A percentile compares a stretch with the other conserved stretches of the same genome.
phyloP scores from a whole-genome alignment of 495 filamentous ascomycete genomes.

The Corynascus novoguineensis region DNA sequence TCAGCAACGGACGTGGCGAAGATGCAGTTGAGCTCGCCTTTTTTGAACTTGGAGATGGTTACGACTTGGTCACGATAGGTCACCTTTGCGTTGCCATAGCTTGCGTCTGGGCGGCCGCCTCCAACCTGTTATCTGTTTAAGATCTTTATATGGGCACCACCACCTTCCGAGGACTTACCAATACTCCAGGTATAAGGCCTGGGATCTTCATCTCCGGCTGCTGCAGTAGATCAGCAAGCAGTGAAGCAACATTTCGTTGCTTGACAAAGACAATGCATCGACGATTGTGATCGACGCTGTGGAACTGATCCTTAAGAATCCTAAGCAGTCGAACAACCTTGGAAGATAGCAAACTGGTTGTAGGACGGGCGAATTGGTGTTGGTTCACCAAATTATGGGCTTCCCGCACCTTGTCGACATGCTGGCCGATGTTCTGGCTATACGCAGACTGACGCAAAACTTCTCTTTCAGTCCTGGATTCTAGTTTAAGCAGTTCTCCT shows the following conservation, averaged over 20 bases:
- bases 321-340: slow-evolving; percentile 64
- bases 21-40: slow-evolving; percentile 78
- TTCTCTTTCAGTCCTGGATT: slow-evolving; percentile 49
- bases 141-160: not conserved
- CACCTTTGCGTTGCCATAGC: slow-evolving; percentile 41
- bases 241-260: slow-evolving; percentile 67
- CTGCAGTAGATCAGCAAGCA: slow-evolving; percentile 61
- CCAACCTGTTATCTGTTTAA: slow-evolving; percentile 24
- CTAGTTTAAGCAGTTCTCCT: slow-evolving; percentile 57
- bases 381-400: slow-evolving; percentile 53
- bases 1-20: slow-evolving; percentile 90
- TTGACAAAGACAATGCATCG: slow-evolving; percentile 89
- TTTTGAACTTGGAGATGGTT: slow-evolving; percentile 69
- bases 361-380: slow-evolving; percentile 45
- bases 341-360: slow-evolving; percentile 51
- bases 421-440: slow-evolving; percentile 42
- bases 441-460: slow-evolving; percentile 27
- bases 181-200: slow-evolving; percentile 57
- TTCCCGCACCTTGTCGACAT: slow-evolving; percentile 52
- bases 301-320: slow-evolving; percentile 55
- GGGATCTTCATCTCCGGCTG: slow-evolving; percentile 47
- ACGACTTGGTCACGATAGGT: slow-evolving; percentile 71
- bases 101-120: slow-evolving; percentile 15
- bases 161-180: slow-evolving; percentile 48
- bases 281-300: slow-evolving; percentile 42